Base-by-base conservation (phyloP, 106 monocot genomes). In the Ottelia alismoides region DNA sequence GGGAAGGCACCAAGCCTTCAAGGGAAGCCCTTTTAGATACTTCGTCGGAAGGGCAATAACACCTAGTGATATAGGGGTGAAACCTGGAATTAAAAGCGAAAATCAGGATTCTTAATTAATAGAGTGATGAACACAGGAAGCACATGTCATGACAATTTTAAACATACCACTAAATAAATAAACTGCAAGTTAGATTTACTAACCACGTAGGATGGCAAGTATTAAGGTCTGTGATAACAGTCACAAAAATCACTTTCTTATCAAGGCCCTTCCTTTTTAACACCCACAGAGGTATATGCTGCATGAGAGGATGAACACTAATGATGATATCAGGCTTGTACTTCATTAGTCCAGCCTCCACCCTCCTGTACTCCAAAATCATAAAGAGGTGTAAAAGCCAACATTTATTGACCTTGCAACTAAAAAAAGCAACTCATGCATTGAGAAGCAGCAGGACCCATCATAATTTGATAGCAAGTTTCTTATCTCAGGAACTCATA, bases 321-420 rank as follows among this genome's bases (percentile, higher is more conserved):
- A 92, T 86, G 29, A 92, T 92, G 56, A 92, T 83, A 30, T 92
- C 86, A 16, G 92, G 92, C 68, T 79, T 86, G 78, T 92, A 92
- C 66, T 87, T 92, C 74, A 79, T 92, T 44, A 92, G 63, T 22
- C 92, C 92, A 53, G 79, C 86, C 57, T 92, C 86, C 40, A 92
- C 79, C 74, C 80, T 76, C 72, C 92, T 92, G 62, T 66, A 74
- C 2, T n/a, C n/a, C n/a, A n/a, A n/a, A n/a, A n/a, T n/a, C n/a
- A n/a, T n/a, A n/a, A n/a, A n/a, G n/a, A n/a, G n/a, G n/a, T n/a
- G n/a, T n/a, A n/a, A n/a, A n/a, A n/a, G n/a, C n/a, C n/a, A n/a
- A n/a, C n/a, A n/a, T n/a, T n/a, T n/a, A n/a, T n/a, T n/a, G n/a
- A n/a, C n/a, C n/a, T n/a, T n/a, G n/a, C n/a, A n/a, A n/a, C n/a